Base-by-base conservation (phyloP, 75 land plant genomes). In the Pinus albicaulis region DNA sequence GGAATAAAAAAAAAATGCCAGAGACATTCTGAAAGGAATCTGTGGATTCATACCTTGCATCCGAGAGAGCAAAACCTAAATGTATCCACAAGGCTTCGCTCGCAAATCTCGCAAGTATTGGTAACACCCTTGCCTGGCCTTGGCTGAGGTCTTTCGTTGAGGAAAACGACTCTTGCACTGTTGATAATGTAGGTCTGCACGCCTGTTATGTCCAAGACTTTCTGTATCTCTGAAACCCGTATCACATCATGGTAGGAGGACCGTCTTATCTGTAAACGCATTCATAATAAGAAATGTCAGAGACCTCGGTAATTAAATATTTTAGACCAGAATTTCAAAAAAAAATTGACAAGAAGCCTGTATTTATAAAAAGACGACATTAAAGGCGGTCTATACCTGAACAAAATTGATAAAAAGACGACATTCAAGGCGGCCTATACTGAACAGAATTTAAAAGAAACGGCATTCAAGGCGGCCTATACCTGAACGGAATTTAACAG, bases 171-270 rank as follows among this genome's bases (percentile, higher is more conserved):
- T 78, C 83, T 88, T n/a, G 93, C 93, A 56, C 93, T 92, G 82
- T 92, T 92, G 78, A 92, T 92, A 10, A 92, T 75, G 77, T 92
- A 92, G 7, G 92, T 89, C 77, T 92, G 93, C 8, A 92, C 85
- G 44, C 84, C 72, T 5, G 83, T 78, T 3, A 89, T 78, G 84
- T 92, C 93, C 36, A 89, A 74, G 57, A 79, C 83, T 80, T 84
- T 89, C 72, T 87, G 87, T 41, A 92, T 85, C 65, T 92, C 93
- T 17, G 89, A 87, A 0, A 92, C 91, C 76, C 93, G 72, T 16
- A 92, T 83, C 68, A 92, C 93, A 55, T 92, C 86, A 59, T 92
- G 92, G 75, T 92, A 92, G 1, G 93, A 92, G 1, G 93, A 92
- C 55, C 92, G 74, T 82, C 93, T 82, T 69, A 92, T 92, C 93